phyloP scores from a whole-genome alignment of 2,329 filamentous ascomycete species.

The Diaporthe vexans region DNA sequence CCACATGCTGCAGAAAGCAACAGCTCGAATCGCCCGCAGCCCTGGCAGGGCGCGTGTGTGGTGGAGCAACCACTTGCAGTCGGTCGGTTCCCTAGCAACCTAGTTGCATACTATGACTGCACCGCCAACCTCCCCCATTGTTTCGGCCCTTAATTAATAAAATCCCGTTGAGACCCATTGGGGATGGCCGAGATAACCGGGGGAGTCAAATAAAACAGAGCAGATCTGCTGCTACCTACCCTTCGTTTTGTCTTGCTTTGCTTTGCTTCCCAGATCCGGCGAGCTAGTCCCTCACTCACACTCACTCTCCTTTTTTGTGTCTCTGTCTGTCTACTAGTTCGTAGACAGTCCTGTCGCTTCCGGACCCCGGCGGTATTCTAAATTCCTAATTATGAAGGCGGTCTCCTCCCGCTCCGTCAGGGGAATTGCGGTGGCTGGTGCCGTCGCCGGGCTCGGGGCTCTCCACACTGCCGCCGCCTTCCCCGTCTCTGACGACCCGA shows the following conservation, averaged over 20 bases:
- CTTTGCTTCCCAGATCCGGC: not conserved
- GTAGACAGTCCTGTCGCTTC: constrained; percentile 34
- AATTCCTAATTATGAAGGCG: constrained; percentile 27
- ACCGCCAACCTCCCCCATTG: constrained; percentile 32
- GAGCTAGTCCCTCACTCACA: constrained; percentile 19
- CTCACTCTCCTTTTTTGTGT: not conserved
- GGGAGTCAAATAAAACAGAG: constrained; percentile 10
- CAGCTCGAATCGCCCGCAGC: constrained; percentile 7
- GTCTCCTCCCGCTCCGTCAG: constrained; percentile 27
- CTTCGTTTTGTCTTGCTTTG: too few species aligned
- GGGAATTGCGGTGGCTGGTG: constrained; percentile 29
- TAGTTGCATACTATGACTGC: constrained; percentile 23
- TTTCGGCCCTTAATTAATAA: constrained; percentile 32
- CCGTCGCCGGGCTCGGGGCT: constrained; percentile 30
- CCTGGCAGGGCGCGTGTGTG: constrained; percentile 13
- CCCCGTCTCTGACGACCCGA: constrained; percentile 14
- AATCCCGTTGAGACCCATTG: constrained; percentile 2
- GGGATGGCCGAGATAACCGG: constrained; percentile 1
- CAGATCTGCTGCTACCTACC: constrained; percentile 16
- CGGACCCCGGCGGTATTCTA: not conserved
- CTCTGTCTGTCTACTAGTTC: not conserved
- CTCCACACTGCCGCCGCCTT: constrained; percentile 25
- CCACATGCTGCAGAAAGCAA: not conserved
- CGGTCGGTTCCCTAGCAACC: constrained; percentile 8
- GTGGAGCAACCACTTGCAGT: constrained; percentile 23